A percentile compares a stretch with the other conserved stretches of the same genome.
Evolutionary conservation across 83 land plant genomes (phyloP).

Genomic region (Picea abies): DNA sequence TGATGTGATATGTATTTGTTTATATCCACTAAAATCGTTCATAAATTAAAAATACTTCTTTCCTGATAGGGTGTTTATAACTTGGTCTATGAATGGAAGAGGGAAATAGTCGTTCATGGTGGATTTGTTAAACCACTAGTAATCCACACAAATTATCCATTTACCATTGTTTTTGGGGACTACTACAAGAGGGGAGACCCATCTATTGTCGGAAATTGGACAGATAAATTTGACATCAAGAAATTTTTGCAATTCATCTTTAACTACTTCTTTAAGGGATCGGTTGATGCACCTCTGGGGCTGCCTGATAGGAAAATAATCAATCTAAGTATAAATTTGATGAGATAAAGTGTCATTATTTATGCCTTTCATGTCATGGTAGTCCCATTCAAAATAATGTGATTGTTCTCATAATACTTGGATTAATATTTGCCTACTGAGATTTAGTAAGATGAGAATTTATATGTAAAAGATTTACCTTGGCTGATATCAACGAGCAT

Average conservation of each 20-base stretch:
- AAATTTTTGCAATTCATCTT: neutral
- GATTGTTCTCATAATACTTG: too few species aligned
- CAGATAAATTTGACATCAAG: neutral
- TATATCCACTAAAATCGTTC: neutral
- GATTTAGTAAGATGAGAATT: too few species aligned
- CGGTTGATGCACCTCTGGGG: neutral
- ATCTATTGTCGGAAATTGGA: neutral
- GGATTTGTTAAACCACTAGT: neutral
- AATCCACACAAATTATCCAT: neutral
- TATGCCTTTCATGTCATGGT: too few species aligned
- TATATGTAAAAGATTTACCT: too few species aligned
- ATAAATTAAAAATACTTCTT: neutral
- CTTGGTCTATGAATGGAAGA: neutral
- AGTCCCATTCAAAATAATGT: too few species aligned
- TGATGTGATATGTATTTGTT: neutral
- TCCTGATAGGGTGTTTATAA: neutral
- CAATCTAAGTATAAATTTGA: neutral
- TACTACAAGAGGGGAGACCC: neutral
- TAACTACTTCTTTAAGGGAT: neutral
- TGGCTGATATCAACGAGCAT: too few species aligned
- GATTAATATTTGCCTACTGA: too few species aligned
- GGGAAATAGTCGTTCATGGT: neutral
- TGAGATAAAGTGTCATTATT: neutral
- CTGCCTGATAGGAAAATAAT: neutral
- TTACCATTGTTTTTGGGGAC: neutral